These are phyloP conservation scores for Dryas alaskensis DNA, from an alignment of 306 rosid genomes.

Conservation along the genomic window DNA sequence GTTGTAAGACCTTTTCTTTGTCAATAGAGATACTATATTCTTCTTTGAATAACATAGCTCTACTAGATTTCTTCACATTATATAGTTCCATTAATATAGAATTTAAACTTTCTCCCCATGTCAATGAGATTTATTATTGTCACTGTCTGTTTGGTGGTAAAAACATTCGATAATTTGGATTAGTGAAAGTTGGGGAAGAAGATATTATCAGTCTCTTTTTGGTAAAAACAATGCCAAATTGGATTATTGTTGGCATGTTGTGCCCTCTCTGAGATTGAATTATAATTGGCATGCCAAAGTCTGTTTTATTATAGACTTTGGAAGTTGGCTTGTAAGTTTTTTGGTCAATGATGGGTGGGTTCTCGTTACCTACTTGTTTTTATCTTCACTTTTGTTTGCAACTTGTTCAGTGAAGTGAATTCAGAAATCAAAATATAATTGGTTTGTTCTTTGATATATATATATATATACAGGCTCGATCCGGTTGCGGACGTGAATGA, in stretches of 20 bases:
- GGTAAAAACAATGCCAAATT: not conserved
- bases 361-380: no score
- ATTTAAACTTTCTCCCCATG: not conserved
- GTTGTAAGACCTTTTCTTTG: not conserved
- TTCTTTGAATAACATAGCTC: not conserved
- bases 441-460: no score
- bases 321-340: not conserved
- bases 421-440: no score
- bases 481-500: no score
- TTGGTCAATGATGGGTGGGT: not conserved
- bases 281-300: no score
- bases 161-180: not conserved
- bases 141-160: not conserved
- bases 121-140: not conserved
- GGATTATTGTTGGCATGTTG: not conserved
- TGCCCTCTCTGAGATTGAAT: not conserved
- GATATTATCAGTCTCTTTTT: not conserved
- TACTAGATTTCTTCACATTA: not conserved
- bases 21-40: not conserved
- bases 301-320: not conserved
- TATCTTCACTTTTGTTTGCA: no score
- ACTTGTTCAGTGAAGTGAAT: no score
- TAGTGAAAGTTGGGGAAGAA: slow-evolving; percentile 1
- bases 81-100: not conserved
- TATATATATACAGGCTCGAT: no score